A percentile compares a stretch with the other conserved stretches of the same genome.
These are phyloP conservation scores for Paecilomyces formosus DNA, from an alignment of 2,329 filamentous ascomycete species.

Conservation along the genomic window DNA sequence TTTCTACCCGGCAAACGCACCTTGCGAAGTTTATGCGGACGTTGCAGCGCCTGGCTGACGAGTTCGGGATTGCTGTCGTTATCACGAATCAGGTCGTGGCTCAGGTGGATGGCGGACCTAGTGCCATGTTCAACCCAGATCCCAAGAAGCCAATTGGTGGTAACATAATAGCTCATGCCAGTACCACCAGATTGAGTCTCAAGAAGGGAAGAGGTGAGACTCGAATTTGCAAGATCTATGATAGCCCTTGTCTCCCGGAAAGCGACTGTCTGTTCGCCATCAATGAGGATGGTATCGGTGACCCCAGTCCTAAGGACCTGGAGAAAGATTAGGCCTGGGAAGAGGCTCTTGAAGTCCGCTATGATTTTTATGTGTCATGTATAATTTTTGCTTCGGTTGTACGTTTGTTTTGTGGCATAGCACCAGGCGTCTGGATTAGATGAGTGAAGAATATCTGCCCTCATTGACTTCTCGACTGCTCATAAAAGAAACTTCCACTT, in stretches of 20 bases:
- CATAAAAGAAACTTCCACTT: background rate
- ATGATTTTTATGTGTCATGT: background rate
- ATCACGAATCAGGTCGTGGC: slow-evolving; percentile 99
- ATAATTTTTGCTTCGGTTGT: background rate
- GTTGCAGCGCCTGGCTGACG: slow-evolving; percentile 49
- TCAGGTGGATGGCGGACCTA: slow-evolving; percentile 92
- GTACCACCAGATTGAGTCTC: slow-evolving; percentile 85
- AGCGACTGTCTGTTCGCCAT: slow-evolving; percentile 96
- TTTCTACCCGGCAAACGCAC: slow-evolving; percentile 74
- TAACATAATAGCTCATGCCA: slow-evolving; percentile 97
- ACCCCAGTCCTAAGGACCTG: slow-evolving; percentile 89
- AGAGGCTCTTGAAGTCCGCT: background rate
- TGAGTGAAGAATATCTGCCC: background rate
- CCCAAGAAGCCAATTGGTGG: slow-evolving; percentile 98
- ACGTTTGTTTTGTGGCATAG: slow-evolving; percentile 3
- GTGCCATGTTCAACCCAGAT: slow-evolving; percentile 98
- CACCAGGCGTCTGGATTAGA: slow-evolving; percentile 1
- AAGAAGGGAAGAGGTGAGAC: slow-evolving; percentile 96
- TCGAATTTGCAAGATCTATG: slow-evolving; percentile 97
- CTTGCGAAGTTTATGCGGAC: slow-evolving; percentile 44
- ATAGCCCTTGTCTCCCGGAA: slow-evolving; percentile 93
- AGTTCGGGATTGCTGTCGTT: slow-evolving; percentile 94
- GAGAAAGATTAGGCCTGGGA: slow-evolving; percentile 61
- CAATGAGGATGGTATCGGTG: slow-evolving; percentile 91
- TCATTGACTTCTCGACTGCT: background rate